These are phyloP conservation scores for Linnemannia zychae DNA, from an alignment of 192 early-diverging fungal species.

Conservation along the genomic window DNA sequence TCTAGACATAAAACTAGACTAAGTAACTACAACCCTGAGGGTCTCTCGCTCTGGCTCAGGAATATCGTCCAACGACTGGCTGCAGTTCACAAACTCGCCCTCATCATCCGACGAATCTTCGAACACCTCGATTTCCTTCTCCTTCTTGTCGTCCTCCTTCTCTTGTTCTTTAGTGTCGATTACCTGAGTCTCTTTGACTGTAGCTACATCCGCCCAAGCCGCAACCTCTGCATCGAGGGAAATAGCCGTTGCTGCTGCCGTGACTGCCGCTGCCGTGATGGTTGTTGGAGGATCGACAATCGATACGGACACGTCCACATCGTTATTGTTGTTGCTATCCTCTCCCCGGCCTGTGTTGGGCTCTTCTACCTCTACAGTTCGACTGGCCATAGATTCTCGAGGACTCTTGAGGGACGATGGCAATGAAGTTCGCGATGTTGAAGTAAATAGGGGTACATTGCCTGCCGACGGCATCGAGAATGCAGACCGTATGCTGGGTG, in stretches of 20 bases:
- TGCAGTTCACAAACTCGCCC: conserved; percentile 27
- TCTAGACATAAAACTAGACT: background rate
- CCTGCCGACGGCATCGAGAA: conserved; percentile 48
- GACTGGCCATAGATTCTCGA: background rate
- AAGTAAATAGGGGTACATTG: conserved; percentile 30
- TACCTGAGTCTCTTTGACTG: background rate
- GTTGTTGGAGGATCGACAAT: background rate
- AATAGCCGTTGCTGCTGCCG: background rate
- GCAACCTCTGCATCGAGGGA: background rate
- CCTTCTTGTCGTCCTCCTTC: background rate
- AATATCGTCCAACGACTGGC: conserved; percentile 5
- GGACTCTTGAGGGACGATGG: conserved; percentile 8
- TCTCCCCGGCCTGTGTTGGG: no score
- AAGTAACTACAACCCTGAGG: background rate
- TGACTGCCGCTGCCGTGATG: background rate
- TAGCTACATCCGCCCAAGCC: background rate
- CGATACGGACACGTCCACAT: background rate
- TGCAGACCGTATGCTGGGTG: conserved; percentile 23
- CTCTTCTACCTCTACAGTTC: background rate
- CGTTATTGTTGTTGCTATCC: background rate
- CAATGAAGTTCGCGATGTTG: background rate
- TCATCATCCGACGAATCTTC: conserved; percentile 17
- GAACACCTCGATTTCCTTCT: background rate
- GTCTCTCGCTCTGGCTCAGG: background rate
- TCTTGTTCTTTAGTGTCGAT: background rate